These are phyloP conservation scores for Schizonepeta tenuifolia DNA, from an alignment of 257 asterid species.

Conservation along the genomic window DNA sequence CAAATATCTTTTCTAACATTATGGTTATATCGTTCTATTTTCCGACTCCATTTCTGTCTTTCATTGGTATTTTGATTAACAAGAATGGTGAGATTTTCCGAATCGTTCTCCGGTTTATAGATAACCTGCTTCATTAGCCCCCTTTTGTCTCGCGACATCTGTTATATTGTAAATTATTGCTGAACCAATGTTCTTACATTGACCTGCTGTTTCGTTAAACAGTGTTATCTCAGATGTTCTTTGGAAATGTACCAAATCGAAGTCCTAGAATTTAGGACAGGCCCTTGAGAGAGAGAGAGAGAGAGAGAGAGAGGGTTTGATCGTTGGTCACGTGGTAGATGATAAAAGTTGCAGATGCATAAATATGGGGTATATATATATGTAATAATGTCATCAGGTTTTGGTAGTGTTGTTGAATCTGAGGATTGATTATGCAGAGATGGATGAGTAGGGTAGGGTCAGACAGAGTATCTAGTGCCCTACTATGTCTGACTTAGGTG, in stretches of 20 bases:
- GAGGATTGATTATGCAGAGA: constrained; percentile 18
- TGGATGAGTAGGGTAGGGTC: background rate
- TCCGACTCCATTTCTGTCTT: background rate
- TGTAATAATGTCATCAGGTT: constrained; percentile 12
- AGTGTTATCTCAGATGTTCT: constrained; percentile 10
- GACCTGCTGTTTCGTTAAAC: background rate
- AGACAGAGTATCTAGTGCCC: constrained; percentile 27
- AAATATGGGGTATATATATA: constrained; percentile 31
- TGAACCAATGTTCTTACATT: constrained; percentile 25
- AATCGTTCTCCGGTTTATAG: background rate
- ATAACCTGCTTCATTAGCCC: background rate
- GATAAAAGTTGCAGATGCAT: constrained; percentile 9
- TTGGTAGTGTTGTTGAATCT: constrained; percentile 9
- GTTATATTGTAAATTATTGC: constrained; percentile 23
- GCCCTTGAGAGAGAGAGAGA: background rate
- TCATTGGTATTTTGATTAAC: background rate
- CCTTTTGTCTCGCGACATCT: background rate
- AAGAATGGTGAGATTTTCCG: background rate
- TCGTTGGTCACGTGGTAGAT: constrained; percentile 26
- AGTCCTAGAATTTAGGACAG: no score
- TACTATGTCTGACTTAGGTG: constrained; percentile 25
- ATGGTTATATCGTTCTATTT: constrained; percentile 32
- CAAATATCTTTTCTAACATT: constrained; percentile 32
- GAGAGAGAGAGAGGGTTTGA: constrained; percentile 5
- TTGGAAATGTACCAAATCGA: no score